Evolutionary conservation across 495 filamentous ascomycete species (phyloP).

Genomic region (Cladorrhinum samala): DNA sequence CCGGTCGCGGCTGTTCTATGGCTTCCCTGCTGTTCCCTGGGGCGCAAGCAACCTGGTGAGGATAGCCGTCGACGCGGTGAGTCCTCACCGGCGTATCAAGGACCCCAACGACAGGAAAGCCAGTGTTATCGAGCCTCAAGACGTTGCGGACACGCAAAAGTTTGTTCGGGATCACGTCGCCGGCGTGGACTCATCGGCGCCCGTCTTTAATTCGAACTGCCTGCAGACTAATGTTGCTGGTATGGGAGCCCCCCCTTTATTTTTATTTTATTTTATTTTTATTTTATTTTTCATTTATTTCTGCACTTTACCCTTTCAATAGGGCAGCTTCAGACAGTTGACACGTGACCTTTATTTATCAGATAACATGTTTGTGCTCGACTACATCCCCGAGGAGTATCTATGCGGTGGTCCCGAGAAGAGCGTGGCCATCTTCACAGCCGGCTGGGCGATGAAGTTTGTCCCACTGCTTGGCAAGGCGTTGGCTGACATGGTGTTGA

Average conservation of each 20-base stretch:
- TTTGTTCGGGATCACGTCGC: slow-evolving; percentile 11
- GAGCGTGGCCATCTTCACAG: slow-evolving; percentile 19
- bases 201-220: slow-evolving; percentile 10
- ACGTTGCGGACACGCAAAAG: slow-evolving; percentile 11
- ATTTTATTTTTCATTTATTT: neutral
- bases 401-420: slow-evolving; percentile 10
- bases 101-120: slow-evolving; percentile 10
- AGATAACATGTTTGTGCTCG: slow-evolving; percentile 20
- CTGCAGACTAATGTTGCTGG: slow-evolving; percentile 19
- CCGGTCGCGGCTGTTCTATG: slow-evolving; percentile 16
- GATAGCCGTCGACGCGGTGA: slow-evolving; percentile 17
- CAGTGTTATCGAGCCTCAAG: slow-evolving; percentile 11
- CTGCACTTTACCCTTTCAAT: no score
- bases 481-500: slow-evolving; percentile 5
- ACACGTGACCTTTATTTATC: neutral
- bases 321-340: no score
- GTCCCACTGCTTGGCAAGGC: slow-evolving; percentile 5
- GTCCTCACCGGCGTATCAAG: slow-evolving; percentile 14
- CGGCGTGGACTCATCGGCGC: slow-evolving; percentile 14
- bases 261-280: neutral
- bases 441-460: slow-evolving; percentile 18
- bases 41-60: slow-evolving; percentile 14
- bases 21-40: slow-evolving; percentile 17
- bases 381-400: slow-evolving; percentile 15
- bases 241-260: neutral